Percentiles rank a stretch among this genome's conserved stretches.
phyloP scores from a whole-genome alignment of 805 yeast species.

The Blastobotrys attinorum region DNA sequence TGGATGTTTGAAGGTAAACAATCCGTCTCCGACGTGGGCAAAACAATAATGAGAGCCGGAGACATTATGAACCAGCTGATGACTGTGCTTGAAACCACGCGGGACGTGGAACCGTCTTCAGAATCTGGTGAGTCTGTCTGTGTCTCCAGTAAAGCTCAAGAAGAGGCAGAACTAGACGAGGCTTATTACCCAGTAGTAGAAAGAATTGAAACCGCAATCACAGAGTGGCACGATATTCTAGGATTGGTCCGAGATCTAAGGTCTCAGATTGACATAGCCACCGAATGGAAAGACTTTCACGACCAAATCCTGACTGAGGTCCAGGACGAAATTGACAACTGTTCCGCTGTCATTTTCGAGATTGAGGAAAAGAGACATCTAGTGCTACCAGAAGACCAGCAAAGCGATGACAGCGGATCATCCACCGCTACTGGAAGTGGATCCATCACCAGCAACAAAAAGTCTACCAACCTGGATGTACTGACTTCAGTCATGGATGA shows the following conservation, averaged over 20 bases:
- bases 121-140: no score
- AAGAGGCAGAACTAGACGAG: neutral
- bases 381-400: neutral
- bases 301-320: constrained; percentile 20
- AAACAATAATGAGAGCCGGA: constrained; percentile 15
- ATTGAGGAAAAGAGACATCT: constrained; percentile 15
- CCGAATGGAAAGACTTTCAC: constrained; percentile 23
- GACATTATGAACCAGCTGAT: constrained; percentile 17
- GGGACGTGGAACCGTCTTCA: no score
- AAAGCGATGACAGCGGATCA: neutral
- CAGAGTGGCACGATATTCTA: constrained; percentile 17
- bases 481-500: constrained; percentile 11
- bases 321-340: constrained; percentile 17
- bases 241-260: constrained; percentile 11
- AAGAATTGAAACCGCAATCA: constrained; percentile 15
- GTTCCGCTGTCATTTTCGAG: constrained; percentile 16
- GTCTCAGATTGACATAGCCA: constrained; percentile 19
- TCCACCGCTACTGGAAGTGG: no score
- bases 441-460: no score
- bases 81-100: constrained; percentile 14
- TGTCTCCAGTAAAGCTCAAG: neutral
- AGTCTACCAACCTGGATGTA: constrained; percentile 11
- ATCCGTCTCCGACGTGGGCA: constrained; percentile 15
- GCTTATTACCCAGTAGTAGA: constrained; percentile 14
- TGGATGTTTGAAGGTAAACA: constrained; percentile 21